A percentile compares a stretch with the other conserved stretches of the same genome.
Conservation (phyloP, 1,139 yeast genomes). For the Yamadazyma siamensis region DNA sequence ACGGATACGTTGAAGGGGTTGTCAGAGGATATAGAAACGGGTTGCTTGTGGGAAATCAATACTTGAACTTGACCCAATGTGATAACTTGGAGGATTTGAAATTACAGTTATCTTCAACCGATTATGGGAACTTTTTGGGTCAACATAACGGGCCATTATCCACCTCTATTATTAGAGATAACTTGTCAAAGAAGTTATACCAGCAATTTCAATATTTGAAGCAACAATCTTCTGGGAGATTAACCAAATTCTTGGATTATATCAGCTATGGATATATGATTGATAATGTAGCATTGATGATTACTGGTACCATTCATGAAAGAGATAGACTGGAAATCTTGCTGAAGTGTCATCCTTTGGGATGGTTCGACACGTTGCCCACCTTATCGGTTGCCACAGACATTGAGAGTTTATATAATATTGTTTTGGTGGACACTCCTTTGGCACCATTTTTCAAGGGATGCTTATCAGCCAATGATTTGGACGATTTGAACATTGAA, state of each 20-base stretch:
- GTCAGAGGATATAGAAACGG: slow-evolving; percentile 94
- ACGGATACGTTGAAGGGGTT: slow-evolving; percentile 90
- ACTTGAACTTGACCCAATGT: slow-evolving; percentile 91
- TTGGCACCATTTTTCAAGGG: slow-evolving; percentile 94
- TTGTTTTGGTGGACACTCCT: slow-evolving; percentile 96
- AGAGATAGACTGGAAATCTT: slow-evolving; percentile 85
- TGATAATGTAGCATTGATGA: slow-evolving; percentile 92
- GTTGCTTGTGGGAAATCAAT: slow-evolving; percentile 71
- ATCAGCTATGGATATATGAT: slow-evolving; percentile 97
- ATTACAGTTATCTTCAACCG: slow-evolving; percentile 91
- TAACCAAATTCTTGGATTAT: slow-evolving; percentile 81
- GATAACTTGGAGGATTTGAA: slow-evolving; percentile 92
- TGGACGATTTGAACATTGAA: slow-evolving; percentile 94
- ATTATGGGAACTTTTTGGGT: slow-evolving; percentile 86
- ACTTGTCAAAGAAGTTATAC: slow-evolving; percentile 69
- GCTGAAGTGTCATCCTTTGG: slow-evolving; percentile 90
- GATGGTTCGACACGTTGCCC: slow-evolving; percentile 98
- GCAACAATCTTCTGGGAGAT: slow-evolving; percentile 77
- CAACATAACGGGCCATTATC: slow-evolving; percentile 79
- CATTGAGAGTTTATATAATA: slow-evolving; percentile 84
- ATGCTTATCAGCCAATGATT: slow-evolving; percentile 87
- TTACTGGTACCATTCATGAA: slow-evolving; percentile 95
- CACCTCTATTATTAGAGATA: slow-evolving; percentile 79
- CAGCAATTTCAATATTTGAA: slow-evolving; percentile 83
- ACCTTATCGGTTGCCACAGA: slow-evolving; percentile 93